Evolutionary conservation across 1,284 basidiomycete genomes (phyloP).

Genomic region (Kalmanozyma brasiliensis): DNA sequence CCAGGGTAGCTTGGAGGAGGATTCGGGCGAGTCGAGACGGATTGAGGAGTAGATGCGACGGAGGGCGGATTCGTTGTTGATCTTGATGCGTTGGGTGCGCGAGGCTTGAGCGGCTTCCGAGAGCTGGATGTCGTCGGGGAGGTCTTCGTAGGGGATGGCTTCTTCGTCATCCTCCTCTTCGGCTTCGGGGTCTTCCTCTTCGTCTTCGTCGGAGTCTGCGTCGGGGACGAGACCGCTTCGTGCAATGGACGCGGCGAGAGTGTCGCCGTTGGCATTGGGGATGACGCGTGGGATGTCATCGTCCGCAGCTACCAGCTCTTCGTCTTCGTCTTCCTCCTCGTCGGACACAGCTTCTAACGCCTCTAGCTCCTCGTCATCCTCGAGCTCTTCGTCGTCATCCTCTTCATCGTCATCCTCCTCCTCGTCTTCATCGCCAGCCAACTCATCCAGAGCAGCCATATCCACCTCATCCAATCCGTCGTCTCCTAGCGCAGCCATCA

Average conservation of each 20-base stretch:
- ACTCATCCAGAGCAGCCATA: constrained; percentile 51
- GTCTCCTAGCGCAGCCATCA: constrained; percentile 63
- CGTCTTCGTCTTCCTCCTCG: constrained; percentile 22
- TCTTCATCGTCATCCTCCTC: constrained; percentile 45
- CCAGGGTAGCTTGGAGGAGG: constrained; percentile 58
- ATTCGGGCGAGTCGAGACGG: constrained; percentile 48
- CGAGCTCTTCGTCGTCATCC: constrained; percentile 40
- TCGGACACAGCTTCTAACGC: constrained; percentile 28
- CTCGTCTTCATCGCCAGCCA: constrained; percentile 38
- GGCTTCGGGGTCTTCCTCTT: constrained; percentile 34
- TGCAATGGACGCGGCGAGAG: constrained; percentile 62
- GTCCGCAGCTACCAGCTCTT: constrained; percentile 18
- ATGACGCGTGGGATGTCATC: constrained; percentile 32
- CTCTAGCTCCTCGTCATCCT: constrained; percentile 35
- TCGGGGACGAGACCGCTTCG: constrained; percentile 57
- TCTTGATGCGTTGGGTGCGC: constrained; percentile 58
- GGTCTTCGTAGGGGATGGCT: constrained; percentile 49
- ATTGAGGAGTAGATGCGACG: constrained; percentile 57
- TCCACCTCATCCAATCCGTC: constrained; percentile 63
- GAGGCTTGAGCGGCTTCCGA: constrained; percentile 52
- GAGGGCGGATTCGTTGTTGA: constrained; percentile 62
- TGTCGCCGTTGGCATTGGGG: constrained; percentile 55
- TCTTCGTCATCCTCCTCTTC: constrained; percentile 38
- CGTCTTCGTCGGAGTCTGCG: constrained; percentile 50
- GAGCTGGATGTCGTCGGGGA: constrained; percentile 56